Percentiles rank a stretch among this genome's conserved stretches.
These are phyloP conservation scores for Exophiala dermatitidis DNA, from an alignment of 2,329 filamentous ascomycete species.

Conservation along the genomic window DNA sequence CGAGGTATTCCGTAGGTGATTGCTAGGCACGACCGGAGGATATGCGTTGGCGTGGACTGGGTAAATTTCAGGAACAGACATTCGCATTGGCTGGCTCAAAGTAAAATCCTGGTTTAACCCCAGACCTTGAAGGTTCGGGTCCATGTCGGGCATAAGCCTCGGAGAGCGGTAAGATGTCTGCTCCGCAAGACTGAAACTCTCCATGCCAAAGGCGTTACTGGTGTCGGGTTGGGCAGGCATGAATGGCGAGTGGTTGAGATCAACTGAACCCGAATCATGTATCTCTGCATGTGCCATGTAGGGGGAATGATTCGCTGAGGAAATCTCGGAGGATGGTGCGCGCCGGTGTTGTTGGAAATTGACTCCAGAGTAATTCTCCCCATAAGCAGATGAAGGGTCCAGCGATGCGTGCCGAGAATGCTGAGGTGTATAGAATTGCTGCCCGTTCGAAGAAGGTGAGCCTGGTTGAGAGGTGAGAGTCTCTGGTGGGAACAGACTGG, in stretches of 20 bases:
- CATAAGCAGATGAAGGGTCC: conserved; percentile 52
- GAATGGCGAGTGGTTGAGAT: conserved; percentile 69
- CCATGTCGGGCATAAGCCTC: conserved; percentile 56
- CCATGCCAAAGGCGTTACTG: conserved; percentile 69
- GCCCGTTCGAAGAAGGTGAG: conserved; percentile 49
- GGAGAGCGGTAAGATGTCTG: conserved; percentile 58
- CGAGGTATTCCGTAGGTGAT: conserved; percentile 42
- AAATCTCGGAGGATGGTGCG: conserved; percentile 82
- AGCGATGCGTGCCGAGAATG: conserved; percentile 56
- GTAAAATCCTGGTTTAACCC: conserved; percentile 16
- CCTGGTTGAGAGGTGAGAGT: conserved; percentile 43
- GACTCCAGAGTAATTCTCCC: conserved; percentile 46
- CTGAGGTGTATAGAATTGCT: conserved; percentile 45
- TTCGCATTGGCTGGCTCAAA: conserved; percentile 37
- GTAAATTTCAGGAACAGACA: conserved; percentile 45
- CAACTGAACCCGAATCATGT: conserved; percentile 58
- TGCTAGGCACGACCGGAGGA: conserved; percentile 39
- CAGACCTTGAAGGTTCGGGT: conserved; percentile 40
- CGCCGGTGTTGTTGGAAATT: conserved; percentile 75
- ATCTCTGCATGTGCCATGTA: conserved; percentile 69
- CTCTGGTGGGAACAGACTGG: conserved; percentile 50
- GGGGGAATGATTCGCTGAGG: conserved; percentile 74
- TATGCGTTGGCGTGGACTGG: conserved; percentile 40
- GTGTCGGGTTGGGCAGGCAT: conserved; percentile 66
- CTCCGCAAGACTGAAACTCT: conserved; percentile 67